These are phyloP conservation scores for Heliamphora pulchella DNA, from an alignment of 179 eudicot genomes.

Conservation along the genomic window DNA sequence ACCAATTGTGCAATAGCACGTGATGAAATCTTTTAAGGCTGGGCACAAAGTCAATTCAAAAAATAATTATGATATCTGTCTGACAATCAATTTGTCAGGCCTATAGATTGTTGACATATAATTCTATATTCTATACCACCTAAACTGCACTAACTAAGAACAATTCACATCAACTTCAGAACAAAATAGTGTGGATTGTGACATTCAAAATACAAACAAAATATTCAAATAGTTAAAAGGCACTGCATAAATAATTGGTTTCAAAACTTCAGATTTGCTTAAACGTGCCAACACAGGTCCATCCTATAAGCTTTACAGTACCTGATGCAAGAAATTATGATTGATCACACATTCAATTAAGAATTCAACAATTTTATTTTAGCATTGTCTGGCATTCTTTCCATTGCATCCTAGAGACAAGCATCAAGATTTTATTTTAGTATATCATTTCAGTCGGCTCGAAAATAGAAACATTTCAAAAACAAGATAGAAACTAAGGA, in stretches of 20 bases:
- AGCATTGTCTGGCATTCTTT: neutral
- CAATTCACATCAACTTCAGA: neutral
- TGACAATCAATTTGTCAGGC: neutral
- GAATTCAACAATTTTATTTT: neutral
- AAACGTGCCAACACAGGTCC: neutral
- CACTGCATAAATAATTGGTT: neutral
- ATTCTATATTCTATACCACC: neutral
- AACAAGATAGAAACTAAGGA: neutral
- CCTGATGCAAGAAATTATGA: neutral
- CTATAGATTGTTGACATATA: too few species aligned
- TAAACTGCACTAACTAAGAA: neutral
- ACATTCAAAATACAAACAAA: too few species aligned
- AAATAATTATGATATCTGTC: neutral
- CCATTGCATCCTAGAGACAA: neutral
- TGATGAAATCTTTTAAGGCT: neutral
- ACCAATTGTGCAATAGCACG: neutral
- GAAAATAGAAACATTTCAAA: too few species aligned
- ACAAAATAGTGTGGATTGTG: neutral
- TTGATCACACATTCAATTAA: neutral
- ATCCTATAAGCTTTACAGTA: conserved; percentile 9
- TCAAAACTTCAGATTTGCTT: neutral
- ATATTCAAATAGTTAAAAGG: neutral
- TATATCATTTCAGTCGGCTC: neutral
- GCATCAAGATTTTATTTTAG: neutral
- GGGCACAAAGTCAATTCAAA: neutral